phyloP scores from a whole-genome alignment of 2,329 filamentous ascomycete genomes.

The Cryphonectria naterciae region DNA sequence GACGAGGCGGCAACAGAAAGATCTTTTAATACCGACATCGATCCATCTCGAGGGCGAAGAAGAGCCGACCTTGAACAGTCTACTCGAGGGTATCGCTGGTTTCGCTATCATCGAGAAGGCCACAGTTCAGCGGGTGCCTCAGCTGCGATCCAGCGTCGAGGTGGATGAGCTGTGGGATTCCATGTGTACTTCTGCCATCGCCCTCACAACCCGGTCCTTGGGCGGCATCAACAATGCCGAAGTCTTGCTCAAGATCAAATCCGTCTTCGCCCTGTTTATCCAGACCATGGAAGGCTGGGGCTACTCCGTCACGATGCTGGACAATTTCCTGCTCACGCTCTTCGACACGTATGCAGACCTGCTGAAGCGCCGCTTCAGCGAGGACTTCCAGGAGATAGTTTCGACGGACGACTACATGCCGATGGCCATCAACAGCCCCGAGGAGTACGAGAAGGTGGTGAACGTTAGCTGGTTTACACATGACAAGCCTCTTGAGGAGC shows the following conservation, averaged over 20 bases:
- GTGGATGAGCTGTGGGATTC: constrained; percentile 99
- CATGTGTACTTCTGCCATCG: constrained; percentile 88
- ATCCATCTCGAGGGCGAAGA: constrained; percentile 82
- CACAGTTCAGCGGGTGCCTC: constrained; percentile 84
- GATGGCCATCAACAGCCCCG: constrained; percentile 88
- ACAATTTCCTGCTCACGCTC: constrained; percentile 82
- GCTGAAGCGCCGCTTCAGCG: constrained; percentile 87
- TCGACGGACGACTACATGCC: constrained; percentile 99
- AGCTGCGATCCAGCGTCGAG: constrained; percentile 80
- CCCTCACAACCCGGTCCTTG: constrained; percentile 78
- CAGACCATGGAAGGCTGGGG: constrained; percentile 98
- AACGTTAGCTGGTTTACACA: constrained; percentile 96
- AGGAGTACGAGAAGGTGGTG: constrained; percentile 94
- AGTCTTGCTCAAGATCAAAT: constrained; percentile 90
- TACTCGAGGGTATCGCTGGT: constrained; percentile 91
- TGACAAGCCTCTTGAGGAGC: constrained; percentile 74
- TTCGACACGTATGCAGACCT: constrained; percentile 95
- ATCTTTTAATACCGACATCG: constrained; percentile 77
- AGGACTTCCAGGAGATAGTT: constrained; percentile 90
- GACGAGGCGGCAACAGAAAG: constrained; percentile 88
- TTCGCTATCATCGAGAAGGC: constrained; percentile 97
- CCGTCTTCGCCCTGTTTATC: constrained; percentile 89
- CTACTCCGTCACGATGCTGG: constrained; percentile 81
- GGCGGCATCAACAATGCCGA: constrained; percentile 85
- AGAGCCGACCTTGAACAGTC: constrained; percentile 81